Percentiles rank a stretch among this genome's conserved stretches.
Evolutionary conservation across 1,284 basidiomycete genomes (phyloP).

Genomic region (Polyporus tsugae): DNA sequence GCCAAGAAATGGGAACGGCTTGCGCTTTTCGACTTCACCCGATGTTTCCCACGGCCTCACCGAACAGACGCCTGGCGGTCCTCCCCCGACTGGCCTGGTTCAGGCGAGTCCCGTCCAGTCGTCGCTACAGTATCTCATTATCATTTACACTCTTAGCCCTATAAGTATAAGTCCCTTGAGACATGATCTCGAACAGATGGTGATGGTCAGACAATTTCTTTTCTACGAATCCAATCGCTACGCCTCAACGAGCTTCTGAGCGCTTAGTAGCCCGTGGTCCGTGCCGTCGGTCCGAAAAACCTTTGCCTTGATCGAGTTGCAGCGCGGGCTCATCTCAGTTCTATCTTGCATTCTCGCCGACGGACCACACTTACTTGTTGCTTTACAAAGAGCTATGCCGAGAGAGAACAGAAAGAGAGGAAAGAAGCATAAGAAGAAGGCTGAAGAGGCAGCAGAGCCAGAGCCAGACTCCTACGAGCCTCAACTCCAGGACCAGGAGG

Average conservation of each 20-base stretch:
- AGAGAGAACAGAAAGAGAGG: conserved; percentile 80
- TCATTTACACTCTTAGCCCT: neutral
- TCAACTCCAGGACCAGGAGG: conserved; percentile 35
- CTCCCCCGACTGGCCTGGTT: conserved; percentile 14
- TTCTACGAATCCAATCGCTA: neutral
- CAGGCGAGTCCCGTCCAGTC: conserved; percentile 23
- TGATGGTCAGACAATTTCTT: neutral
- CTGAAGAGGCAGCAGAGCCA: conserved; percentile 39
- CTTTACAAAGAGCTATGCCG: conserved; percentile 58
- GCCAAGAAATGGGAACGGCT: conserved; percentile 18
- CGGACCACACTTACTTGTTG: neutral
- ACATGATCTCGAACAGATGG: neutral
- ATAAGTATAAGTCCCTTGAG: neutral
- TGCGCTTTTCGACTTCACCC: conserved; percentile 31
- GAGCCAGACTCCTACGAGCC: conserved; percentile 20
- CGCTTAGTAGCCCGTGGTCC: neutral
- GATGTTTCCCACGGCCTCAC: conserved; percentile 35
- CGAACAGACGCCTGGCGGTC: conserved; percentile 27
- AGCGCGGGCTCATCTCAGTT: neutral
- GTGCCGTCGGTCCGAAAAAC: neutral
- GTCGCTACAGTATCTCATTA: conserved; percentile 7
- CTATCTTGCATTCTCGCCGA: neutral
- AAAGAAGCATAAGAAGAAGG: conserved; percentile 72
- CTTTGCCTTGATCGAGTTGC: neutral
- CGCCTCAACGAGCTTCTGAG: neutral